phyloP scores from a whole-genome alignment of 768 basidiomycete species.

The Thelephora ganbajun region DNA sequence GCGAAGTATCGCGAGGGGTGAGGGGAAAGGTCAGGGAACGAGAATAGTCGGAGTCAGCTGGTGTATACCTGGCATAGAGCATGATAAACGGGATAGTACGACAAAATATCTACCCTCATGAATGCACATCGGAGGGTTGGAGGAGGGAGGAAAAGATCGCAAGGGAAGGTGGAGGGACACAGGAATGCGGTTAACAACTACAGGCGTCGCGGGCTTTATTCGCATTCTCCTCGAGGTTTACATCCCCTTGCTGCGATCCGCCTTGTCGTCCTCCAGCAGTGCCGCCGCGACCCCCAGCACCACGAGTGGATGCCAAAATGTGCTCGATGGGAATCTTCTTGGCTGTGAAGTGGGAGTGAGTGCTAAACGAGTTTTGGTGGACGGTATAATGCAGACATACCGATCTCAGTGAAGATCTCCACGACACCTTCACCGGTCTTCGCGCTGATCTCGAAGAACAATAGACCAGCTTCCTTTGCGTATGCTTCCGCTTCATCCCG shows the following conservation, averaged over 20 bases:
- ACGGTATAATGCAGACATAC: conserved; percentile 27
- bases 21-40: background rate
- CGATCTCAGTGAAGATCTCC: conserved; percentile 97
- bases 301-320: conserved; percentile 75
- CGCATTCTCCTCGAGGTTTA: conserved; percentile 58
- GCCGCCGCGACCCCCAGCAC: conserved; percentile 48
- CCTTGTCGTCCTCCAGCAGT: conserved; percentile 37
- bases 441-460: conserved; percentile 97
- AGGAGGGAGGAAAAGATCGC: background rate
- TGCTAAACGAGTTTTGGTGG: background rate
- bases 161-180: too few relatives aligned
- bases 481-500: conserved; percentile 94
- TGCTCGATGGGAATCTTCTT: conserved; percentile 90
- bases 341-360: conserved; percentile 24
- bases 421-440: conserved; percentile 94
- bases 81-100: background rate
- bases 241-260: conserved; percentile 36
- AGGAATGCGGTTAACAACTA: conserved; percentile 45
- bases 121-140: too few relatives aligned
- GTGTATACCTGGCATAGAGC: background rate
- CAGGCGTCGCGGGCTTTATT: conserved; percentile 63
- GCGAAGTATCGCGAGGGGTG: background rate
- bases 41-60: background rate
- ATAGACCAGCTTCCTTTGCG: conserved; percentile 82
- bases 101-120: background rate